phyloP scores from a whole-genome alignment of 2,329 filamentous ascomycete species.

The Aspergillus floridensis region DNA sequence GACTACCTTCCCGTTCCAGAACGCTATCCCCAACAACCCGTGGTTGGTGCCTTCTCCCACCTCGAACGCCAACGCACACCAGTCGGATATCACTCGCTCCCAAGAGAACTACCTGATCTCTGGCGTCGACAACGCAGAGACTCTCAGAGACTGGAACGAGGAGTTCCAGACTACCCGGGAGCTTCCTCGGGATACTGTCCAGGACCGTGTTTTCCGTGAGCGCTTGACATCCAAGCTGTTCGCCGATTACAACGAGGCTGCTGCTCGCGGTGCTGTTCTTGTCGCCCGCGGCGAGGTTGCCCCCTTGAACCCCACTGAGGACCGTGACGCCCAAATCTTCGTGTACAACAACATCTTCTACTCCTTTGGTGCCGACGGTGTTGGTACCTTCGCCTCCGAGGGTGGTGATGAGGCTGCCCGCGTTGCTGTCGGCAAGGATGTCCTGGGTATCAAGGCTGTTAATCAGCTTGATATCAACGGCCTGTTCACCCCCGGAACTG shows the following conservation, averaged over 20 bases:
- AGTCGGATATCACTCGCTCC: slow-evolving; percentile 79
- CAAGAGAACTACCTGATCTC: slow-evolving; percentile 90
- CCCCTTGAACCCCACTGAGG: slow-evolving; percentile 91
- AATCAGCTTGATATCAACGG: slow-evolving; percentile 96
- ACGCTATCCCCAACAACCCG: slow-evolving; percentile 85
- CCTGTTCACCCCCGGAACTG: slow-evolving; percentile 90
- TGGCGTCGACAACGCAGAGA: slow-evolving; percentile 91
- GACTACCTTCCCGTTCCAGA: slow-evolving; percentile 92
- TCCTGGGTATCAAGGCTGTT: slow-evolving; percentile 87
- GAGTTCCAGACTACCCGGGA: slow-evolving; percentile 97
- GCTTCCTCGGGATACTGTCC: slow-evolving; percentile 86
- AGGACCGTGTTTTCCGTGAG: slow-evolving; percentile 94
- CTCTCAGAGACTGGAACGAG: slow-evolving; percentile 96
- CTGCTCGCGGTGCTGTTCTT: slow-evolving; percentile 83
- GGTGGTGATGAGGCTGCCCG: slow-evolving; percentile 94
- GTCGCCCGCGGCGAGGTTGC: slow-evolving; percentile 91
- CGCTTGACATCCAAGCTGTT: slow-evolving; percentile 92
- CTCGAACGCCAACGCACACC: slow-evolving; percentile 66
- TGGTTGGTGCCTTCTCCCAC: slow-evolving; percentile 75
- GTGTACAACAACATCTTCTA: slow-evolving; percentile 99
- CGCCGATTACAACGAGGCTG: slow-evolving; percentile 95
- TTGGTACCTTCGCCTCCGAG: slow-evolving; percentile 94
- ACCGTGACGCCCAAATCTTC: slow-evolving; percentile 91
- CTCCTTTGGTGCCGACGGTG: slow-evolving; percentile 95
- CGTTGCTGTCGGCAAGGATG: slow-evolving; percentile 94